Base-by-base conservation (phyloP, 768 basidiomycete genomes). In the Rhodotorula kratochvilovae region DNA sequence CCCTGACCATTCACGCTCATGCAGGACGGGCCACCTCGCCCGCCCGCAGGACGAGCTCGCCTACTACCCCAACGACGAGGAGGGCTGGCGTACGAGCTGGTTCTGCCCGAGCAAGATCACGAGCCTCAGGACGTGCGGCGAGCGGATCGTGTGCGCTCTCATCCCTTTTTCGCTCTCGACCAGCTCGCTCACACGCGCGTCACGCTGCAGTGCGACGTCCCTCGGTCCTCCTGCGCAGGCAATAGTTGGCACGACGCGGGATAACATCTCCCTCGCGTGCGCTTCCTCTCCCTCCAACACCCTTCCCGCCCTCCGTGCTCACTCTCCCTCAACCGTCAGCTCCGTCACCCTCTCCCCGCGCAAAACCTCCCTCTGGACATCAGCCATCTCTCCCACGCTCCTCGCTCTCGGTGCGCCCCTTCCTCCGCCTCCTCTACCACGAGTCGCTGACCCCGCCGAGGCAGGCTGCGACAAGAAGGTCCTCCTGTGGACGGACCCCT, bases 31-130 rank as follows among this genome's bases (percentile, higher is more conserved):
- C 4, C 39, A 51, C 23, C 39, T 71, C 19, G 48, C 48, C 2
- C 54, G 68, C 2, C 17, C 29, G 17, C 21, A 27, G 2, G 66
- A 70, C 27, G 70, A 66, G 57, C 33, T 33, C 16, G 31, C 53
- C 36, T 66, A 63, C 35, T 74, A 56, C n/a, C 73, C 73, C 12
- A 71, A 71, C 66, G 73, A 74, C 66, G 73, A 71, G 57, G 56
- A 71, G 15, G 60, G 63, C 8, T 74, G 63, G 55, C 54, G 73
- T 21, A 74, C 63, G 15, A 60, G 57, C 43, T 71, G 69, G 69
- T 48, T 46, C 55, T 59, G 67, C n/a, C 59, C 66, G 50, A 46
- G 50, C 39, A 60, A 61, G 45, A 63, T 74, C 50, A 74, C 73
- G 0, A 58, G 55, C 1, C 50, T 74, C 2, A n/a, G 62, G 15